Conservation (phyloP, 2,329 filamentous ascomycete species). For the Apiospora saccharicola region DNA sequence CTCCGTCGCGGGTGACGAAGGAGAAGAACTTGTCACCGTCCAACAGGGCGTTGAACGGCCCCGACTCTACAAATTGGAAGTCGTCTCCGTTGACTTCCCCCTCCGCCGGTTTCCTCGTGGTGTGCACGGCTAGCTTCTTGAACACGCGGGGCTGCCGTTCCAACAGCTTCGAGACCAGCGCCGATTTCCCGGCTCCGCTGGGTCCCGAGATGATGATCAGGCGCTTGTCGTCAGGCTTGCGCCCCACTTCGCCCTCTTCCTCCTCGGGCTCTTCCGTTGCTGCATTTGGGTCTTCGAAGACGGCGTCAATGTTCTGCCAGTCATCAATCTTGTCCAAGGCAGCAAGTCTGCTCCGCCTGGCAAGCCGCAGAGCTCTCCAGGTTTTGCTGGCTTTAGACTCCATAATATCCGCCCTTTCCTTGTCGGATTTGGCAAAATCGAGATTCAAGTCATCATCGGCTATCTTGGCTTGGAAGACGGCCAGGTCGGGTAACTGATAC, state of each 20-base stretch:
- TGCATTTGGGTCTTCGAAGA: constrained; percentile 60
- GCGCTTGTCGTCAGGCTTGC: constrained; percentile 54
- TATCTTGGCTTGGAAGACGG: constrained; percentile 76
- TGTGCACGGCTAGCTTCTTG: constrained; percentile 62
- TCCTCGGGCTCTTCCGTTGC: constrained; percentile 44
- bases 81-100: constrained; percentile 60
- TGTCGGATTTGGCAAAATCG: constrained; percentile 75
- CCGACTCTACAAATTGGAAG: constrained; percentile 64
- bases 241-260: constrained; percentile 43
- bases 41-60: constrained; percentile 63
- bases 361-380: constrained; percentile 87
- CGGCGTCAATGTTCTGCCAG: constrained; percentile 70
- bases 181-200: constrained; percentile 67
- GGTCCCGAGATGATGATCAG: constrained; percentile 74
- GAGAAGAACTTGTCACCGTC: constrained; percentile 68
- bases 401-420: constrained; percentile 61
- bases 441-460: constrained; percentile 85
- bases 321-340: constrained; percentile 89
- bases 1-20: constrained; percentile 57
- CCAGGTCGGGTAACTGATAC: constrained; percentile 73
- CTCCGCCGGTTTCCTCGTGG: constrained; percentile 57
- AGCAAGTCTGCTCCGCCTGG: constrained; percentile 75
- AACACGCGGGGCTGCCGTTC: constrained; percentile 72
- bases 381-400: constrained; percentile 86
- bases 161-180: constrained; percentile 68